Conservation (phyloP, 352 stramenopile genomes). For the Blastocystis sp. region DNA sequence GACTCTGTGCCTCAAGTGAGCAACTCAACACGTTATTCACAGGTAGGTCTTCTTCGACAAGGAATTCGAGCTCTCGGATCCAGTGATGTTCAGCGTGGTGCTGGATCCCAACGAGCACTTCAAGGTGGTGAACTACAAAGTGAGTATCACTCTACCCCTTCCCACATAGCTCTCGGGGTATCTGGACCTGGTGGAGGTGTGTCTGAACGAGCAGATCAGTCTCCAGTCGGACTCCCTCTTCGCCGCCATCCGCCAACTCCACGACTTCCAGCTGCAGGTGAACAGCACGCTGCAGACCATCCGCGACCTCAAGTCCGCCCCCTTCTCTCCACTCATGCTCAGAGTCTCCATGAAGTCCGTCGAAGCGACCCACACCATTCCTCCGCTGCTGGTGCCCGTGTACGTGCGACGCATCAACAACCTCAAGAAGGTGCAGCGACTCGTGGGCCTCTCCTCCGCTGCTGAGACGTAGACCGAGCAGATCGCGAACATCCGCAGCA, state of each 20-base stretch:
- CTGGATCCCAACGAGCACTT: slow-evolving; percentile 53
- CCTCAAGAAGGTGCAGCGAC: slow-evolving; percentile 28
- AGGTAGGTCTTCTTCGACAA: slow-evolving; percentile 24
- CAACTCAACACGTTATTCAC: no score
- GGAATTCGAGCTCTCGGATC: slow-evolving; percentile 48
- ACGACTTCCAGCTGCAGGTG: slow-evolving; percentile 50
- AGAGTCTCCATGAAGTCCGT: background rate
- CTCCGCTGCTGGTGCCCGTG: slow-evolving; percentile 26
- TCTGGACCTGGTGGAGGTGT: slow-evolving; percentile 50
- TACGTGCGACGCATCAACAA: slow-evolving; percentile 31
- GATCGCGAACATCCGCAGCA: slow-evolving; percentile 31
- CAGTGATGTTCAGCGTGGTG: slow-evolving; percentile 40
- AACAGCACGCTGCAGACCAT: slow-evolving; percentile 13
- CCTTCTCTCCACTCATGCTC: background rate
- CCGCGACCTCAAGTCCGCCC: background rate
- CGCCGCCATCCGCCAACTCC: slow-evolving; percentile 29
- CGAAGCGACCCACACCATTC: slow-evolving; percentile 21
- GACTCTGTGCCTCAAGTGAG: slow-evolving; percentile 28
- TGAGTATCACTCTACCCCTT: background rate
- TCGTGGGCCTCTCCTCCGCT: background rate
- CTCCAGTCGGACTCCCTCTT: slow-evolving; percentile 49
- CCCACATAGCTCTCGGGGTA: slow-evolving; percentile 2
- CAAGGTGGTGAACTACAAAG: slow-evolving; percentile 51
- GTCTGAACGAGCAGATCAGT: slow-evolving; percentile 53
- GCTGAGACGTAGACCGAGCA: slow-evolving; percentile 26